Evolutionary conservation across 202 grass and related monocot genomes (phyloP).

Genomic region (Musa balbisiana): DNA sequence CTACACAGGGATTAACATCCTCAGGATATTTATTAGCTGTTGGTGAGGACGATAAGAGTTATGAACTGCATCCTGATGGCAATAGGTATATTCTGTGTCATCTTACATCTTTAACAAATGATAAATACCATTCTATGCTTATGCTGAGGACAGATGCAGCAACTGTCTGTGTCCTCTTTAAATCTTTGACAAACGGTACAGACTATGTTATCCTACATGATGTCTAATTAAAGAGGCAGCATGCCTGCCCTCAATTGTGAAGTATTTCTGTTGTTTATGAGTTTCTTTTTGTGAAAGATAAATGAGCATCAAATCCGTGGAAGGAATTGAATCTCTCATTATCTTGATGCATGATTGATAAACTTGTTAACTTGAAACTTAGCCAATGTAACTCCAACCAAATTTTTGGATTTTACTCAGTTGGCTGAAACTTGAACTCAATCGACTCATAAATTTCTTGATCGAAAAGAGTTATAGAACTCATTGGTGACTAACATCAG

Average conservation of each 20-base stretch:
- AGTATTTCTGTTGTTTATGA: no score
- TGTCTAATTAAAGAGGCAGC: no score
- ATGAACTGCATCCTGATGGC: constrained; percentile 84
- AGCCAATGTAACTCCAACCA: not conserved
- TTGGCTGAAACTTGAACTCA: not conserved
- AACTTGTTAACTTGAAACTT: not conserved
- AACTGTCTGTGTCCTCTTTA: no score
- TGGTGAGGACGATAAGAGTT: constrained; percentile 46
- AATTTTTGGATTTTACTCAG: not conserved
- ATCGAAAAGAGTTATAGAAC: no score
- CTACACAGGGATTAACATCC: constrained; percentile 55
- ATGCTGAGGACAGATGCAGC: no score
- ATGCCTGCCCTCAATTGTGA: not conserved
- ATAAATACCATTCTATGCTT: not conserved
- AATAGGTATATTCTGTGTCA: constrained; percentile 45
- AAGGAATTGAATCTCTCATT: not conserved
- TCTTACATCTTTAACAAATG: not conserved
- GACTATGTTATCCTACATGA: no score
- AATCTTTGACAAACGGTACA: no score
- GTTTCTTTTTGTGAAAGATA: no score
- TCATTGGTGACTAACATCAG: no score
- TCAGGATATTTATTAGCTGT: constrained; percentile 70
- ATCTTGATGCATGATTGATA: not conserved
- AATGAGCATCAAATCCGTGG: not conserved
- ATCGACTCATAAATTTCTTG: no score